Conservation (phyloP, 1,284 basidiomycete genomes). For the Cryptococcus sp. region DNA sequence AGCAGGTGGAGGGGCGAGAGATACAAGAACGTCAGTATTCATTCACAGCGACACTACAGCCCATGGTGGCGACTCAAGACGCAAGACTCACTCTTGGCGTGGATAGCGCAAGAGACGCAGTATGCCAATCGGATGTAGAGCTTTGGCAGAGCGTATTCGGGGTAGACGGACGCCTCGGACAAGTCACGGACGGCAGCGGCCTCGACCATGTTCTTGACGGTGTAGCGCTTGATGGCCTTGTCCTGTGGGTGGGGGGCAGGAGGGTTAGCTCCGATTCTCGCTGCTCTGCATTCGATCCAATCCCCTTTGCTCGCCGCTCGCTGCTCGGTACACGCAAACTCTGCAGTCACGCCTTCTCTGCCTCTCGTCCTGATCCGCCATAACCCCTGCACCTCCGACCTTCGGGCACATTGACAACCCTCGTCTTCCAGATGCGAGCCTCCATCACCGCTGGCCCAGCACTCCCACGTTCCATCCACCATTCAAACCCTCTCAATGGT, state of each 20-base stretch:
- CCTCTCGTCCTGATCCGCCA: too few species aligned
- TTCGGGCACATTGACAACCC: too few species aligned
- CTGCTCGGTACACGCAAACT: background rate
- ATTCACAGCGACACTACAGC: background rate
- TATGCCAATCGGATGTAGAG: conserved; percentile 99
- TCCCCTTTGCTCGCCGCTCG: background rate
- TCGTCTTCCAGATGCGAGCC: too few species aligned
- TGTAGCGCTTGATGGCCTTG: conserved; percentile 99
- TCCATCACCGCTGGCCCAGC: too few species aligned
- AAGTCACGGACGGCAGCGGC: conserved; percentile 97
- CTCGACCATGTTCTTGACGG: conserved; percentile 99
- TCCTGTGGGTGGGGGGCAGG: conserved; percentile 60
- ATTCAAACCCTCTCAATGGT: background rate
- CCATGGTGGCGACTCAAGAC: background rate
- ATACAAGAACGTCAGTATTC: background rate
- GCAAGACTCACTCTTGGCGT: conserved; percentile 80
- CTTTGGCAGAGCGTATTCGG: conserved; percentile 97
- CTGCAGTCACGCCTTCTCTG: background rate
- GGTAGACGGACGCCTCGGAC: conserved; percentile 92
- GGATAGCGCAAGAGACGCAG: conserved; percentile 99
- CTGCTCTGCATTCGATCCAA: background rate
- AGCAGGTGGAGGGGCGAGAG: too few species aligned
- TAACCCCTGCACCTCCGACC: too few species aligned
- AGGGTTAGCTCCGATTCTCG: conserved; percentile 10
- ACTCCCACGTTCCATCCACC: background rate